phyloP scores from a whole-genome alignment of 768 basidiomycete genomes.

The Leccinum broughii region DNA sequence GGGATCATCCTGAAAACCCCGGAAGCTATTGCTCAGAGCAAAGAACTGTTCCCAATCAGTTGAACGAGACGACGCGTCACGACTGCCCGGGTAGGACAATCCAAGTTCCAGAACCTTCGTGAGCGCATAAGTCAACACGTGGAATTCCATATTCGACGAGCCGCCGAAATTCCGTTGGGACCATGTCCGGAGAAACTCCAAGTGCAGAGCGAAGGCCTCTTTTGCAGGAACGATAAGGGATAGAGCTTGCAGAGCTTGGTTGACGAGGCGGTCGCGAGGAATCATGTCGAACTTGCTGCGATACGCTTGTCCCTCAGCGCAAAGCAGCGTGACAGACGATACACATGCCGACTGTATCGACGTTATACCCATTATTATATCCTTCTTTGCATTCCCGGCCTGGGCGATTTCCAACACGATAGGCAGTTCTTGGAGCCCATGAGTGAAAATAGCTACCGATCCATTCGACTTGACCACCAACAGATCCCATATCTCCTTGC shows the following conservation, averaged over 20 bases:
- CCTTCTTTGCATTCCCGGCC: constrained; percentile 5
- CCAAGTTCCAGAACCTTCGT: constrained; percentile 44
- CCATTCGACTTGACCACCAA: constrained; percentile 62
- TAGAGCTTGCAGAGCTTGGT: constrained; percentile 60
- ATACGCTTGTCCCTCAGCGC: constrained; percentile 48
- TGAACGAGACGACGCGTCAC: constrained; percentile 11
- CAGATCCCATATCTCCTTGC: constrained; percentile 66
- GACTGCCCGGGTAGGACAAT: constrained; percentile 27
- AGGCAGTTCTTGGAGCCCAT: constrained; percentile 51
- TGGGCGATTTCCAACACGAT: constrained; percentile 32
- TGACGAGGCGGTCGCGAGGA: constrained; percentile 56
- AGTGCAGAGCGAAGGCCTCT: constrained; percentile 56
- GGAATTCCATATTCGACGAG: constrained; percentile 52
- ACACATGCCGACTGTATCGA: constrained; percentile 49
- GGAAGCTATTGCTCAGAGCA: constrained; percentile 42
- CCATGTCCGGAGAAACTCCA: constrained; percentile 59
- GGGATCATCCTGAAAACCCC: constrained; percentile 59
- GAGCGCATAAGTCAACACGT: constrained; percentile 55
- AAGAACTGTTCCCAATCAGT: constrained; percentile 51
- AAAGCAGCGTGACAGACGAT: constrained; percentile 53
- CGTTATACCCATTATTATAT: constrained; percentile 36
- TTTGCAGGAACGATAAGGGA: constrained; percentile 60
- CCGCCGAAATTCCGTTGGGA: constrained; percentile 43
- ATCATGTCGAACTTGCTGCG: constrained; percentile 55
- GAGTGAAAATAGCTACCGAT: constrained; percentile 57